phyloP scores from a whole-genome alignment of 352 stramenopile genomes.

The Globisporangium ultimum region DNA sequence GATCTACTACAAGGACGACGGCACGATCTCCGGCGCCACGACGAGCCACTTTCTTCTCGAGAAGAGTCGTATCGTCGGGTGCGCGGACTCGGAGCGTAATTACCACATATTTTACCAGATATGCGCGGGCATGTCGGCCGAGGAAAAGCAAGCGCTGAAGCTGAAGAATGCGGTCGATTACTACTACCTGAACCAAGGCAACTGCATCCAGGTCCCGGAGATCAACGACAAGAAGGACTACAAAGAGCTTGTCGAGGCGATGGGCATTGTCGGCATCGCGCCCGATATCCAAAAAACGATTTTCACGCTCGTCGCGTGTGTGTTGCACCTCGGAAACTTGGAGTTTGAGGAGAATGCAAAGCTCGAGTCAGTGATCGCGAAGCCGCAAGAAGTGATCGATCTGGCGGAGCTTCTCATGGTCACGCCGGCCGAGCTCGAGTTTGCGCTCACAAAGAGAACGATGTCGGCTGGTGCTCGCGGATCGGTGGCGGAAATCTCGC shows the following conservation, averaged over 20 bases:
- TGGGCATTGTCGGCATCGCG: conserved; percentile 89
- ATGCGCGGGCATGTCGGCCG: conserved; percentile 71
- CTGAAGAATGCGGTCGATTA: conserved; percentile 89
- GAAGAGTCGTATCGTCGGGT: conserved; percentile 95
- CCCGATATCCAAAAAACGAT: conserved; percentile 91
- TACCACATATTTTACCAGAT: conserved; percentile 99
- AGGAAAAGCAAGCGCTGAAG: conserved; percentile 72
- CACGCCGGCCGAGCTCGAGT: conserved; percentile 75
- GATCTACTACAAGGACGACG: conserved; percentile 91
- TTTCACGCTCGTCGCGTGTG: conserved; percentile 94
- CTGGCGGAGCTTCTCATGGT: conserved; percentile 87
- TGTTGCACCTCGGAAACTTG: conserved; percentile 98
- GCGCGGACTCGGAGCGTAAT: conserved; percentile 93
- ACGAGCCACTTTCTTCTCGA: conserved; percentile 98
- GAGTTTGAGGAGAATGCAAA: conserved; percentile 88
- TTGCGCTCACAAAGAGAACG: conserved; percentile 86
- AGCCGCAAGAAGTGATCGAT: conserved; percentile 62
- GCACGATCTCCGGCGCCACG: conserved; percentile 89
- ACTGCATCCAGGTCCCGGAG: conserved; percentile 90
- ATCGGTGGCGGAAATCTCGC: conserved; percentile 81
- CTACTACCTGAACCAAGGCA: conserved; percentile 92
- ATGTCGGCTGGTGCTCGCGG: conserved; percentile 84
- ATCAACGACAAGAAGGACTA: conserved; percentile 95
- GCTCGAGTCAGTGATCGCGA: conserved; percentile 68
- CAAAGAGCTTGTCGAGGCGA: conserved; percentile 90